Evolutionary conservation across 805 yeast genomes (phyloP), one percentile per base, ranked within the genome.

Genomic region (Candida gorgasii): DNA sequence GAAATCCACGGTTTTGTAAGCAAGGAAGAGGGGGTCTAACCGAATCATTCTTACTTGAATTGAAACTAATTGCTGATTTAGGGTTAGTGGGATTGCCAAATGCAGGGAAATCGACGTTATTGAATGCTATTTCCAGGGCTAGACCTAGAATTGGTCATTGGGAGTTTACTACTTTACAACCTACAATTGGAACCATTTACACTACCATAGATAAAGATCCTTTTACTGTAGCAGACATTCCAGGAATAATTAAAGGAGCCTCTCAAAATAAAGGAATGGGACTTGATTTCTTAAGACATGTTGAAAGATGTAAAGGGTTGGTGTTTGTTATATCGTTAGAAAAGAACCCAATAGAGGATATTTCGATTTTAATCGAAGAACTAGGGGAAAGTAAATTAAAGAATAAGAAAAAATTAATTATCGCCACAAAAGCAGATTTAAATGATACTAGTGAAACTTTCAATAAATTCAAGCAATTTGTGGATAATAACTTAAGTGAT

Each of bases 181-280:
- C 99, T 0, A 84, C 89, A 0, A 79, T 93, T 37, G 99, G 99
- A 3, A 92, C 97, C 0, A 86, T 93, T 11, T 73, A 75, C 35
- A 61, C 81, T 15, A 77, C 84, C 1, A 75, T 84, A 2, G 86
- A 82, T 50, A 73, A 75, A 45, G 79, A 78, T 3, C 76, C 85
- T 4, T 90, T 92, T 59, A 87, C 97, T 0, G 97, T 93, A 1
- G 98, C 98, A 1, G 99, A 93, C 67, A 93, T 93, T 44, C 99
- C 99, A 0, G 99, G 99, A 5, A 85, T 93, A 34, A 86, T 93
- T 46, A 76, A 82, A 60, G 97, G 96, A 5, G 98, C 99, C 0
- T 76, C 81, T 6, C 67, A 80, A 36, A 86, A 90, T 57, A 83
- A 77, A 58, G 99, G 99, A 1, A 83, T 93, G 86, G 99, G 99